A percentile compares a stretch with the other conserved stretches of the same genome.
Conservation (phyloP, 2,329 filamentous ascomycete genomes). For the Ploettnerulaceae sp. region DNA sequence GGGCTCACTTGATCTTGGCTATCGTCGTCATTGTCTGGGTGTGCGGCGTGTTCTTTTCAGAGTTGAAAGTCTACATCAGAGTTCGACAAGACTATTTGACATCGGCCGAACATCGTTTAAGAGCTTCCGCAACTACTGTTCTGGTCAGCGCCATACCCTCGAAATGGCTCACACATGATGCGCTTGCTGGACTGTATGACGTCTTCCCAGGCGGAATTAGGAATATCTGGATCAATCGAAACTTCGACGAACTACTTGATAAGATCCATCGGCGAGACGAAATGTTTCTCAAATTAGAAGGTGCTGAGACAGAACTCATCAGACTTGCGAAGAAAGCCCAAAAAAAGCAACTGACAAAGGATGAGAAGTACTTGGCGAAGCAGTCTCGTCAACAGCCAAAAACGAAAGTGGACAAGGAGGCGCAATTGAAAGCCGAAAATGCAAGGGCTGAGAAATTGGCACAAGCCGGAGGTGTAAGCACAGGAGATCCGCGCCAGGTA, state of each 20-base stretch:
- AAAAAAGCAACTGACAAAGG: conserved; percentile 50
- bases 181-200: conserved; percentile 80
- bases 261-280: conserved; percentile 74
- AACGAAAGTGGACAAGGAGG: conserved; percentile 34
- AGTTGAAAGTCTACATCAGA: conserved; percentile 83
- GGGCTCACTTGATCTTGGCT: conserved; percentile 79
- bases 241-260: conserved; percentile 75
- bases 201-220: conserved; percentile 93
- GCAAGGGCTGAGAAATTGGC: conserved; percentile 41
- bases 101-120: conserved; percentile 86
- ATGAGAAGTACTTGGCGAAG: conserved; percentile 46
- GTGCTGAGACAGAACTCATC: conserved; percentile 80
- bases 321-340: conserved; percentile 74
- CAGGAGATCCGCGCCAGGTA: conserved; percentile 48
- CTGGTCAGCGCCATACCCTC: conserved; percentile 84
- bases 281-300: conserved; percentile 68
- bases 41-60: conserved; percentile 80
- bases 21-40: conserved; percentile 76
- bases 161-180: conserved; percentile 84
- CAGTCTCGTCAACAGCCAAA: conserved; percentile 36
- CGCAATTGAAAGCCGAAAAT: conserved; percentile 33
- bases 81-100: conserved; percentile 92
- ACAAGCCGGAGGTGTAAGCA: conserved; percentile 45
- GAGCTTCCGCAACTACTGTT: conserved; percentile 92
- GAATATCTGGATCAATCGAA: conserved; percentile 94